Conservation (phyloP, 108 stramenopile species). For the Conticribra weissflogii region DNA sequence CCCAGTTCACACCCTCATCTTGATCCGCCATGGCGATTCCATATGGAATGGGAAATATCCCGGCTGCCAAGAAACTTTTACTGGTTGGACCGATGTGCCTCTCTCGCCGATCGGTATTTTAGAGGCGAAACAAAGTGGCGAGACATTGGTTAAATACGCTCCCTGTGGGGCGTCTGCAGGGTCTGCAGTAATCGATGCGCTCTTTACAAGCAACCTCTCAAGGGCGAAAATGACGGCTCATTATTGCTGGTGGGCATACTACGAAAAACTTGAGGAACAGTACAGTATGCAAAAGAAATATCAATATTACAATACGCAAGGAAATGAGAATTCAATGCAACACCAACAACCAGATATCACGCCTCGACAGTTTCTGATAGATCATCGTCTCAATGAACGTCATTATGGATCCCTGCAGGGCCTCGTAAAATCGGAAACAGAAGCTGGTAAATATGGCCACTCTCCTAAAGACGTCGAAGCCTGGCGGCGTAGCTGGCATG, state of each 20-base stretch:
- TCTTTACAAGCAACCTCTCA: constrained; percentile 55
- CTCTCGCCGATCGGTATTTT: constrained; percentile 54
- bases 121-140: constrained; percentile 55
- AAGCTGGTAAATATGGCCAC: constrained; percentile 59
- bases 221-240: constrained; percentile 63
- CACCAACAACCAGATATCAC: constrained; percentile 3
- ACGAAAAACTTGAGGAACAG: constrained; percentile 29
- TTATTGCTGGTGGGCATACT: constrained; percentile 61
- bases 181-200: constrained; percentile 48
- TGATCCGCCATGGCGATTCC: constrained; percentile 69
- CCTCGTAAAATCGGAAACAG: constrained; percentile 53
- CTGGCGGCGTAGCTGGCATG: constrained; percentile 65
- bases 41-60: constrained; percentile 68
- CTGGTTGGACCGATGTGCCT: constrained; percentile 71
- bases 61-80: constrained; percentile 65
- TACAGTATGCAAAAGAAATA: constrained; percentile 20
- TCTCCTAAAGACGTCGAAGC: constrained; percentile 34
- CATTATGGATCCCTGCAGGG: constrained; percentile 62
- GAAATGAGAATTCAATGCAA: neutral
- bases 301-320: constrained; percentile 31
- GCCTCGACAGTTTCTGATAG: constrained; percentile 39
- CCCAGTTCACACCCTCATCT: constrained; percentile 59
- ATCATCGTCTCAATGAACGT: constrained; percentile 63
- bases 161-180: neutral
- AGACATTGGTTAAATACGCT: neutral